These are phyloP conservation scores for Copromyces sp. DNA, from an alignment of 495 filamentous ascomycete genomes.

Conservation along the genomic window DNA sequence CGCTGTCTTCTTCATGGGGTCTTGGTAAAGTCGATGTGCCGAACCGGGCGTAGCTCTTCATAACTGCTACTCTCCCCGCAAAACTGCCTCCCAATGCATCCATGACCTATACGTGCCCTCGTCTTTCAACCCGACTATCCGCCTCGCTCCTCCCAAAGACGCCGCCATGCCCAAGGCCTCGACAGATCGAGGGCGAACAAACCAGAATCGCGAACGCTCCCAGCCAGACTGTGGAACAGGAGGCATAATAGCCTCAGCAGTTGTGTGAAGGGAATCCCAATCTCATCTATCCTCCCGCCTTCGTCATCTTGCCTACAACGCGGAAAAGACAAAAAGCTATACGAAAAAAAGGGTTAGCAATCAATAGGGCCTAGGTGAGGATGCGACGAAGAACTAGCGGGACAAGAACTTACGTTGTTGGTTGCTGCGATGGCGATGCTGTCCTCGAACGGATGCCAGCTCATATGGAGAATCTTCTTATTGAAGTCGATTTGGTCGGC, in stretches of 20 bases:
- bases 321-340: conserved; percentile 97
- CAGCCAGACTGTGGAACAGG: background rate
- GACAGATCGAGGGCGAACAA: background rate
- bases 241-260: background rate
- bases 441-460: conserved; percentile 99
- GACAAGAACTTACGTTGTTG: conserved; percentile 73
- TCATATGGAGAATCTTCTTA: conserved; percentile 99
- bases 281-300: background rate
- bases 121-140: background rate
- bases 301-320: conserved; percentile 48
- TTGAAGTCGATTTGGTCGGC: conserved; percentile 99
- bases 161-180: background rate
- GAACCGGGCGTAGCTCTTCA: background rate
- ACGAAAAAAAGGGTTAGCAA: conserved; percentile 13
- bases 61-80: background rate
- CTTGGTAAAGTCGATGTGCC: background rate
- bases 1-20: background rate
- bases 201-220: background rate
- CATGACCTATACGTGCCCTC: background rate
- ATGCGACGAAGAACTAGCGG: background rate
- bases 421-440: conserved; percentile 99
- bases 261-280: background rate
- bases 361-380: background rate
- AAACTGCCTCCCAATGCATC: background rate
- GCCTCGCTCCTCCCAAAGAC: background rate